These are phyloP conservation scores for Fusarium secorum DNA, from an alignment of 2,329 filamentous ascomycete species.

Conservation along the genomic window DNA sequence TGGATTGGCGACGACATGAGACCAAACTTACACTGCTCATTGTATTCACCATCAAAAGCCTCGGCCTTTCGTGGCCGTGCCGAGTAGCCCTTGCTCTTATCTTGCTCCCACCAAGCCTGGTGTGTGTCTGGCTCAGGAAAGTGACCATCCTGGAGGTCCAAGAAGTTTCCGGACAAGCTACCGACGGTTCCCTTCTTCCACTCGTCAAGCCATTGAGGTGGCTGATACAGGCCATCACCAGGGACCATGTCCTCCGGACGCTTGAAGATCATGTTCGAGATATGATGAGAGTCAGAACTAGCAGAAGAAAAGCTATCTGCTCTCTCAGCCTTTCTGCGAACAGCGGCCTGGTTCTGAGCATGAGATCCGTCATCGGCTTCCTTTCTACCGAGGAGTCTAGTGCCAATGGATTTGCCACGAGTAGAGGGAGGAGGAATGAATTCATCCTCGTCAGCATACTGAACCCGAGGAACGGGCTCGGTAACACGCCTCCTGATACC, in stretches of 20 bases:
- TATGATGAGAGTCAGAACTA: conserved; percentile 47
- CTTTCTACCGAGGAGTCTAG: conserved; percentile 21
- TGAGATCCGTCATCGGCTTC: conserved; percentile 8
- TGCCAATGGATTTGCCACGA: conserved; percentile 34
- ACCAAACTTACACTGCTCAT: conserved; percentile 63
- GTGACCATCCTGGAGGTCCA: conserved; percentile 63
- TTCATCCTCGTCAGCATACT: conserved; percentile 42
- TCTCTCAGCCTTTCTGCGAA: conserved; percentile 38
- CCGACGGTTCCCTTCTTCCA: conserved; percentile 75
- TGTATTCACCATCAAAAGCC: conserved; percentile 72
- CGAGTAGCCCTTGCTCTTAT: conserved; percentile 55
- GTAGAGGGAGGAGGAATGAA: conserved; percentile 34
- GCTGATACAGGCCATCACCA: conserved; percentile 65
- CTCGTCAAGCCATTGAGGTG: conserved; percentile 70
- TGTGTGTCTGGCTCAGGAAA: conserved; percentile 54
- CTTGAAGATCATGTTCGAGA: conserved; percentile 54
- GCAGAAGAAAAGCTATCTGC: conserved; percentile 45
- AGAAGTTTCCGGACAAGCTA: conserved; percentile 63
- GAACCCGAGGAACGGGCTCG: conserved; percentile 42
- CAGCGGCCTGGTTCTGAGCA: conserved; percentile 27
- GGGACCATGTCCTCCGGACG: conserved; percentile 54
- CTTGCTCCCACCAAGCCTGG: conserved; percentile 81
- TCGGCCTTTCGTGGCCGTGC: conserved; percentile 64
- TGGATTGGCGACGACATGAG: neutral
- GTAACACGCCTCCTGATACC: conserved; percentile 43